Conservation (phyloP, 2,329 filamentous ascomycete species). For the Xylariaceae sp. region DNA sequence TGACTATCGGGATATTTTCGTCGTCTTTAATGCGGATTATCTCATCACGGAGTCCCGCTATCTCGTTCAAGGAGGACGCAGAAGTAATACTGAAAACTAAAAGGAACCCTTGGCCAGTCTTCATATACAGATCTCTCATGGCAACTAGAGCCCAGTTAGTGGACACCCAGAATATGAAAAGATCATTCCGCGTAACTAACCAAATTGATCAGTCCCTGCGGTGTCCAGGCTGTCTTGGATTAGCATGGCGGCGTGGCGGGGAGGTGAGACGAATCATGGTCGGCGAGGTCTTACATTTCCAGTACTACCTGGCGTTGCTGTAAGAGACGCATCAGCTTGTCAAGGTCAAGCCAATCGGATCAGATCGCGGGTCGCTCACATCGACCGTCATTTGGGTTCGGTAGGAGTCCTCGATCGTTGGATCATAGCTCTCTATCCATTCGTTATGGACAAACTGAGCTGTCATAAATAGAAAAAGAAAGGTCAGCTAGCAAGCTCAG, state of each 20-base stretch:
- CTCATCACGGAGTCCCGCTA: constrained; percentile 82
- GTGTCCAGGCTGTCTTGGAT: constrained; percentile 72
- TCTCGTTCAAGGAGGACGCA: constrained; percentile 79
- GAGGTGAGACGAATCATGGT: constrained; percentile 28
- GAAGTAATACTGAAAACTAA: constrained; percentile 93
- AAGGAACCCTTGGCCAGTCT: constrained; percentile 88
- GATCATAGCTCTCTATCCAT: constrained; percentile 88
- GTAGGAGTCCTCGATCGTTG: constrained; percentile 80
- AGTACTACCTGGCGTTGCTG: constrained; percentile 87
- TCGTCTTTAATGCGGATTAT: constrained; percentile 92
- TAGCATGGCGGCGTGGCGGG: constrained; percentile 33
- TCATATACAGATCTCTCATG: constrained; percentile 88
- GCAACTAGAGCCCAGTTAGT: constrained; percentile 52
- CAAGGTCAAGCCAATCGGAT: constrained; percentile 26
- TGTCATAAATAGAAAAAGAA: constrained; percentile 45
- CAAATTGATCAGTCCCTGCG: constrained; percentile 91
- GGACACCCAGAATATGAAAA: constrained; percentile 9
- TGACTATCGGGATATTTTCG: constrained; percentile 82
- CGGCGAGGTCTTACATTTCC: constrained; percentile 72
- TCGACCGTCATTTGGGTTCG: constrained; percentile 80
- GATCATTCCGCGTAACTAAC: constrained; percentile 57
- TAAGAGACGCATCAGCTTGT: constrained; percentile 42
- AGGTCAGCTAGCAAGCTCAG: constrained; percentile 24
- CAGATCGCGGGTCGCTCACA: constrained; percentile 60
- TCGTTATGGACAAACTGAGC: constrained; percentile 94